Conservation (phyloP, 169 alveolate genomes). For the Plasmodium blacklocki region DNA sequence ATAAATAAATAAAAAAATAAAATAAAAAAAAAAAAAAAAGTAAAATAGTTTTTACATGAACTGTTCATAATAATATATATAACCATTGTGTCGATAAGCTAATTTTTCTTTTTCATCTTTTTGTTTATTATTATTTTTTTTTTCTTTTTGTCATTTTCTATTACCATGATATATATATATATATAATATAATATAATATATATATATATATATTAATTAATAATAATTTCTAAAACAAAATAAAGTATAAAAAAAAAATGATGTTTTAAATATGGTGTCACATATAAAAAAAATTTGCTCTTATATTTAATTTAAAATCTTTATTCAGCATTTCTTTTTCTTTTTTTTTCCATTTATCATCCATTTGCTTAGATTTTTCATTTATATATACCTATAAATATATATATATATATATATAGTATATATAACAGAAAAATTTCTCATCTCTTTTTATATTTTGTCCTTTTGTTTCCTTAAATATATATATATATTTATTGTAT, state of each 20-base stretch:
- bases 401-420: too few species aligned
- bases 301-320: too few species aligned
- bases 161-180: too few species aligned
- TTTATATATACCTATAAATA: too few species aligned
- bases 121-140: too few species aligned
- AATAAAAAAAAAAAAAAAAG: constrained; percentile 11
- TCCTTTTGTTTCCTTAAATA: background rate
- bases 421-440: background rate
- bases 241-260: background rate
- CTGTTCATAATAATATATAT: constrained; percentile 29
- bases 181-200: too few species aligned
- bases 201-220: background rate
- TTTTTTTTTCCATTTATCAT: too few species aligned
- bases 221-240: background rate
- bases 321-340: too few species aligned
- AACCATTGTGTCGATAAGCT: constrained; percentile 54
- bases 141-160: too few species aligned
- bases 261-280: too few species aligned
- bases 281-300: too few species aligned
- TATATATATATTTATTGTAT: background rate
- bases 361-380: too few species aligned
- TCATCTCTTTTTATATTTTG: background rate
- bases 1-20: background rate
- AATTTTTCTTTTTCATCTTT: constrained; percentile 41
- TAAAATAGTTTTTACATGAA: constrained; percentile 37